These are phyloP conservation scores for Lactarius hatsudake DNA, from an alignment of 768 basidiomycete species.

Conservation along the genomic window DNA sequence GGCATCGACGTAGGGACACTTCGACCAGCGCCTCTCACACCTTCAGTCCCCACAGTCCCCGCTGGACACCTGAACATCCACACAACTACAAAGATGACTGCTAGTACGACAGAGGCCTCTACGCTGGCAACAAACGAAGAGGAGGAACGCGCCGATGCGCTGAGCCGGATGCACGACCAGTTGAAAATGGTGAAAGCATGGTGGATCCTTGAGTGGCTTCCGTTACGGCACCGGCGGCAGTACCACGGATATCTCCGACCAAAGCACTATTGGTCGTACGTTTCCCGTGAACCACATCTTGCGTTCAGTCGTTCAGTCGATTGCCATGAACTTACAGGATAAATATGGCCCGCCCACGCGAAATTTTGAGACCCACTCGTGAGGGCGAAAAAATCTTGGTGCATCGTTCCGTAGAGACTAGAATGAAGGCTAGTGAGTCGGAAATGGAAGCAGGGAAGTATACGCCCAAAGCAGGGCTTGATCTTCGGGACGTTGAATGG, in stretches of 20 bases:
- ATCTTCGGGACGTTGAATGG: constrained; percentile 25
- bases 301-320: background rate
- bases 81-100: background rate
- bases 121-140: constrained; percentile 45
- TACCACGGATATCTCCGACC: background rate
- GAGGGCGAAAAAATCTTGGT: constrained; percentile 2
- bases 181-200: constrained; percentile 45
- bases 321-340: background rate
- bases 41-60: background rate
- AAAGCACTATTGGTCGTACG: constrained; percentile 3
- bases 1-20: constrained; percentile 34
- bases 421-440: constrained; percentile 10
- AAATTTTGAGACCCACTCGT: background rate
- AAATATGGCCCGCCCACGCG: constrained; percentile 3
- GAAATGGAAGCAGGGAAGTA: constrained; percentile 33
- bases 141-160: constrained; percentile 60
- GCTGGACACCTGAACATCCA: background rate
- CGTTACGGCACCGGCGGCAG: constrained; percentile 23
- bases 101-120: constrained; percentile 21
- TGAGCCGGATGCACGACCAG: constrained; percentile 55
- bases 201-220: constrained; percentile 63
- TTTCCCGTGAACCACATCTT: background rate
- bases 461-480: constrained; percentile 33
- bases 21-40: constrained; percentile 7
- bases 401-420: constrained; percentile 15